Evolutionary conservation across 129 eudicot genomes (phyloP), one percentile per base, ranked within the genome.

Genomic region (Saussurea involucrata): DNA sequence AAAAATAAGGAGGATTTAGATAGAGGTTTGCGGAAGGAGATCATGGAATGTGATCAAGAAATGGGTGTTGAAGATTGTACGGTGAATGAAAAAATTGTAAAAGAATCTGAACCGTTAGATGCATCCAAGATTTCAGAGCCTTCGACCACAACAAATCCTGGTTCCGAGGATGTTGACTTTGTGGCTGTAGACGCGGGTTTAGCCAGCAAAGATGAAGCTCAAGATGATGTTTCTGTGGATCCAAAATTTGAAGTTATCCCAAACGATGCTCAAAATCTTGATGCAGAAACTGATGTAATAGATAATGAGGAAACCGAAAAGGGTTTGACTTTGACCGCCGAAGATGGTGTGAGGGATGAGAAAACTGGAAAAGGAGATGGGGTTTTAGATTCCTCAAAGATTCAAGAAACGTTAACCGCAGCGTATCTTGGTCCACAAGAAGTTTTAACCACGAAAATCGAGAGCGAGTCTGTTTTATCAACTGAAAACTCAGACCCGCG

Each of bases 341-440:
- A 53, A 69, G 78, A 77, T 68, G 77, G 36, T 65, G 76, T 49
- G 58, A 66, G 21, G 68, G 33, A 49, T 74, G 70, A 74, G 33
- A 81, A 73, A 53, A 66, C 85, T 53, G 68, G 25, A 79, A 63
- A 76, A 68, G 81, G 64, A 66, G 71, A 46, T 17, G 58, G 64
- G 74, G 81, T 29, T 65, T 20, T 34, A 72, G 67, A 66, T 25
- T 76, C 77, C 29, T 73, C 85, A 61, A 57, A 20, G 46, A 32
- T 42, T 68, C 61, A 53, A 4, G 83, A 82, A 32, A 12, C 82
- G 4, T 37, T 18, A 8, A 75, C 29, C 24, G 20, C 53, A 13
- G 60, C 71, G 20, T 69, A 49, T 68, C 77, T 69, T 66, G 75
- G 33, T 53, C 24, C 31, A 3, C 82, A 74, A 65, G 75, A 69